A percentile compares a stretch with the other conserved stretches of the same genome.
phyloP scores from a whole-genome alignment of 345 rosid genomes.

The Brassica juncea region DNA sequence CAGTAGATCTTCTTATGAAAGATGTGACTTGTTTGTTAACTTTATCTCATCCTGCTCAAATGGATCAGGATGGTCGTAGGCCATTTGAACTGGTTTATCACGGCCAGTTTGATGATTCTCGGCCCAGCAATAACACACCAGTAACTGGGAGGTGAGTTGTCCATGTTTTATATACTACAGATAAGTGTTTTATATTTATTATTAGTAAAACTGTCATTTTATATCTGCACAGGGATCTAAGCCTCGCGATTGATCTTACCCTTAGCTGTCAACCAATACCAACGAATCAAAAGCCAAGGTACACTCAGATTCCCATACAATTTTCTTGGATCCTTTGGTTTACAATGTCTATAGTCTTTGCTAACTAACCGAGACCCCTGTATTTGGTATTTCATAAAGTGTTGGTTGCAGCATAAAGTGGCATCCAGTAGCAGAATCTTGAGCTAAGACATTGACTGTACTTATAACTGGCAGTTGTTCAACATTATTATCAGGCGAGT shows the following conservation, averaged over 20 bases:
- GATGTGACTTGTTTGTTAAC: background rate
- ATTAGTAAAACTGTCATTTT: background rate
- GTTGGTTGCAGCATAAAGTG: constrained; percentile 98
- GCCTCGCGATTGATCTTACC: constrained; percentile 68
- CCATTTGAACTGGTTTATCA: constrained; percentile 93
- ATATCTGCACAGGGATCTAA: constrained; percentile 56
- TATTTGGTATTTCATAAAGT: constrained; percentile 45
- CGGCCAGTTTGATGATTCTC: constrained; percentile 90
- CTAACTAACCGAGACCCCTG: constrained; percentile 3
- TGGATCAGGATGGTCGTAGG: constrained; percentile 76
- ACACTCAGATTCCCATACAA: background rate
- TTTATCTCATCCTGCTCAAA: background rate
- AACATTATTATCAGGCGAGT: constrained; percentile 27
- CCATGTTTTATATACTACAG: background rate
- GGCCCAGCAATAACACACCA: constrained; percentile 67
- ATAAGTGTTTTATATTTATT: constrained; percentile 1
- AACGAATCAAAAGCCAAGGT: constrained; percentile 79
- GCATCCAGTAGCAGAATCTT: constrained; percentile 55
- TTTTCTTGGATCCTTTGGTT: constrained; percentile 1
- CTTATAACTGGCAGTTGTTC: constrained; percentile 5
- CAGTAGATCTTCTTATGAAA: background rate
- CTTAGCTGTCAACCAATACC: constrained; percentile 78
- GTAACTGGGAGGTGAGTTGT: constrained; percentile 76
- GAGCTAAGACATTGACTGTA: constrained; percentile 20
- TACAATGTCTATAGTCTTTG: constrained; percentile 20